phyloP scores from a whole-genome alignment of 495 filamentous ascomycete species.

The Aspergillus affinis region DNA sequence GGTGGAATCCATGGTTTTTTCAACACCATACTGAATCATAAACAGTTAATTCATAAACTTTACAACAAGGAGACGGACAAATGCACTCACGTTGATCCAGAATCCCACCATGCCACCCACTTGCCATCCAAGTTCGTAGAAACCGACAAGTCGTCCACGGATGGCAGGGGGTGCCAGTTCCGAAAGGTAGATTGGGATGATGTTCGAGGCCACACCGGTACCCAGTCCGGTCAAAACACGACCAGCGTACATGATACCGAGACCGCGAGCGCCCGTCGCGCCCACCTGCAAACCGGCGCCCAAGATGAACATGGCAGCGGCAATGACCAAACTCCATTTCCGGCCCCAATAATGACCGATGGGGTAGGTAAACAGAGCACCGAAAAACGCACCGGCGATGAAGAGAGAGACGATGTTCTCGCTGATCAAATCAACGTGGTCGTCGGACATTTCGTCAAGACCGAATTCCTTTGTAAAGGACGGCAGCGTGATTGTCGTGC shows the following conservation, averaged over 20 bases:
- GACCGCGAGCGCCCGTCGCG: conserved; percentile 53
- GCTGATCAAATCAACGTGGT: conserved; percentile 49
- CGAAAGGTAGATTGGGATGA: conserved; percentile 77
- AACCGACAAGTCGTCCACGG: conserved; percentile 72
- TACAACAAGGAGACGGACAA: not conserved
- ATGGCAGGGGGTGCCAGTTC: conserved; percentile 79
- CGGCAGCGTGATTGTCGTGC: conserved; percentile 60
- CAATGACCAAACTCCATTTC: conserved; percentile 53
- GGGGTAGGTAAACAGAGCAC: conserved; percentile 60
- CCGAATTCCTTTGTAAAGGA: conserved; percentile 62
- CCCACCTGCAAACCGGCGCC: conserved; percentile 65
- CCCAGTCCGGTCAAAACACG: conserved; percentile 71
- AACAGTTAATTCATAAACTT: conserved; percentile 16
- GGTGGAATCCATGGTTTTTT: conserved; percentile 27
- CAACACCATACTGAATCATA: conserved; percentile 37
- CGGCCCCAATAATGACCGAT: conserved; percentile 58
- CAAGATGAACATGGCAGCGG: conserved; percentile 57
- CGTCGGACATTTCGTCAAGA: conserved; percentile 40
- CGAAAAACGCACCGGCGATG: conserved; percentile 68
- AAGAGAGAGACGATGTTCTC: conserved; percentile 70
- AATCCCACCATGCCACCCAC: conserved; percentile 72
- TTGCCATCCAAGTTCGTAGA: conserved; percentile 75
- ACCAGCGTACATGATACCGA: conserved; percentile 66
- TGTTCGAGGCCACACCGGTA: conserved; percentile 71
- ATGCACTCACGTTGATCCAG: conserved; percentile 58